Conservation (phyloP, 345 rosid species). For the Citropsis articulata region DNA sequence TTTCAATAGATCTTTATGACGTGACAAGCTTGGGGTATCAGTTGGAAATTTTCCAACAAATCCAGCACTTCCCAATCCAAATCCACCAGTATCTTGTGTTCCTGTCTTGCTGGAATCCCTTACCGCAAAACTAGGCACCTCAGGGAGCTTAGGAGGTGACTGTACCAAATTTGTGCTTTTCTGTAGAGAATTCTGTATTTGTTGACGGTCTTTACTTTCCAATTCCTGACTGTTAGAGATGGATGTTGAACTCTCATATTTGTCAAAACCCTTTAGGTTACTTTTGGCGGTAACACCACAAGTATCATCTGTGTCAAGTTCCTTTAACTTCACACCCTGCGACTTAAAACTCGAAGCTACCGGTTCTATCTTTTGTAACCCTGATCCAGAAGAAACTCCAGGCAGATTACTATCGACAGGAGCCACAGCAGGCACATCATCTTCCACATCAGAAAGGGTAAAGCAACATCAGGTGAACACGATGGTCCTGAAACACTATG, state of each 20-base stretch:
- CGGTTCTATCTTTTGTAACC: slow-evolving; percentile 26
- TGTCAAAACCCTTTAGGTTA: slow-evolving; percentile 27
- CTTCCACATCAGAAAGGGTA: slow-evolving; percentile 49
- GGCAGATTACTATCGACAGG: slow-evolving; percentile 25
- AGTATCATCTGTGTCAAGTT: slow-evolving; percentile 9
- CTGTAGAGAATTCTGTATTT: slow-evolving; percentile 25
- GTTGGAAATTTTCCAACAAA: slow-evolving; percentile 31
- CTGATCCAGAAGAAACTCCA: slow-evolving; percentile 32
- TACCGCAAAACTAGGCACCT: slow-evolving; percentile 21
- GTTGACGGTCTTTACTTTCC: slow-evolving; percentile 35
- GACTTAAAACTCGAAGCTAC: slow-evolving; percentile 14
- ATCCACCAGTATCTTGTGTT: slow-evolving; percentile 36
- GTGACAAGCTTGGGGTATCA: slow-evolving; percentile 28
- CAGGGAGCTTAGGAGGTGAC: slow-evolving; percentile 28
- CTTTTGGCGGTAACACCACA: slow-evolving; percentile 25
- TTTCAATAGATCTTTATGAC: slow-evolving; percentile 23
- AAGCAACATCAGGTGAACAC: slow-evolving; percentile 31
- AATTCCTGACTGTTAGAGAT: slow-evolving; percentile 15
- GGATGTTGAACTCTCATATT: slow-evolving; percentile 29
- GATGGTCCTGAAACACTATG: slow-evolving; percentile 50
- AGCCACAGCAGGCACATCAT: slow-evolving; percentile 36
- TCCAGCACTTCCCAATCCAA: slow-evolving; percentile 29
- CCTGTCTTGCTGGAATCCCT: slow-evolving; percentile 24
- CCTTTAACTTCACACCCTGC: slow-evolving; percentile 23
- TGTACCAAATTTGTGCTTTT: slow-evolving; percentile 39